Conservation (phyloP, 78 protist genomes). For the Dictyostelium brefeldianum region DNA sequence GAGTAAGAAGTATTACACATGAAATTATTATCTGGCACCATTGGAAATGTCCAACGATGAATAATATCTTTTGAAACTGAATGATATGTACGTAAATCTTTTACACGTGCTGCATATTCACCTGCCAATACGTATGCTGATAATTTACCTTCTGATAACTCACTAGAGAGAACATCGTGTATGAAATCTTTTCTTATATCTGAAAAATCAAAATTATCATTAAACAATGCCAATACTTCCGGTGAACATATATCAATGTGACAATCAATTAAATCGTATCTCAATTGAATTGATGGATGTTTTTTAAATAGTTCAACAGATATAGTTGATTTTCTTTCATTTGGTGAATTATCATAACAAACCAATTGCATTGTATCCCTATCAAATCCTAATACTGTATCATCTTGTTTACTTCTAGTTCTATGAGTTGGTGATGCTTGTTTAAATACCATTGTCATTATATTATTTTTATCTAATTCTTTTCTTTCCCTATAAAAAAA, state of each 20-base stretch:
- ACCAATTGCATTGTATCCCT: constrained; percentile 44
- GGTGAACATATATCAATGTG: constrained; percentile 91
- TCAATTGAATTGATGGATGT: constrained; percentile 43
- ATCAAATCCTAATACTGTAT: constrained; percentile 40
- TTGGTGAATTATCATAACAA: constrained; percentile 61
- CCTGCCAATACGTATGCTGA: constrained; percentile 58
- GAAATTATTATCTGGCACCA: constrained; percentile 89
- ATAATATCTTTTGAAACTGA: constrained; percentile 87
- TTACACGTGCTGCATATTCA: constrained; percentile 89
- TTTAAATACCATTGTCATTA: constrained; percentile 88
- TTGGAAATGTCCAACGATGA: constrained; percentile 92
- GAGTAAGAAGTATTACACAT: constrained; percentile 43
- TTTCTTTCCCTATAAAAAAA: constrained; percentile 79
- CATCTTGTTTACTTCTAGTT: constrained; percentile 78
- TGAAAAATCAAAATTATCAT: constrained; percentile 88
- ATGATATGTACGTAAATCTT: constrained; percentile 80
- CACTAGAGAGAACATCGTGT: constrained; percentile 71
- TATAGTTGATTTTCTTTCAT: background rate
- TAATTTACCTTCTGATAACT: constrained; percentile 77
- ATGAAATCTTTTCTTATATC: constrained; percentile 85
- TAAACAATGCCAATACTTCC: constrained; percentile 83
- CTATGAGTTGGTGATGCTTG: constrained; percentile 73
- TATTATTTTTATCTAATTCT: constrained; percentile 80
- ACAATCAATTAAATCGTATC: constrained; percentile 88
- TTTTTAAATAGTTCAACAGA: constrained; percentile 38